Percentiles rank a stretch among this genome's conserved stretches.
phyloP scores from a whole-genome alignment of 2,329 filamentous ascomycete genomes.

The Fusarium foetens region DNA sequence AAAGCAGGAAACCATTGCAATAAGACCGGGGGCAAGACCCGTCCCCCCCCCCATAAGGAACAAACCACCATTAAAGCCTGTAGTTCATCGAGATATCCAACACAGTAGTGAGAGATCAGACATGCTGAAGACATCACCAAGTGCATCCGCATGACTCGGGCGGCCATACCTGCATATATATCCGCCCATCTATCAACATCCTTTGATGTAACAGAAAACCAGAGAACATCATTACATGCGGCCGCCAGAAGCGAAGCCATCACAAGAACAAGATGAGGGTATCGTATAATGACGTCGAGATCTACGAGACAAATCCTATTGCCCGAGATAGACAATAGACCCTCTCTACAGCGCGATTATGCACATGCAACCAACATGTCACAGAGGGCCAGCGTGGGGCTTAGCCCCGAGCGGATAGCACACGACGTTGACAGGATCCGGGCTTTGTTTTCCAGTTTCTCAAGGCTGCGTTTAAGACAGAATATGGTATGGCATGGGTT shows the following conservation, averaged over 20 bases:
- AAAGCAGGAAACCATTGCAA: neutral
- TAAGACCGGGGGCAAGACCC: neutral
- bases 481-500: conserved; percentile 1
- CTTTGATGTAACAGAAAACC: neutral
- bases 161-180: neutral
- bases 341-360: conserved; percentile 18
- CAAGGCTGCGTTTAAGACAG: conserved; percentile 9
- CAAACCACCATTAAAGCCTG: neutral
- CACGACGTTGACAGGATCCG: conserved; percentile 9
- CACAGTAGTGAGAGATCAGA: neutral
- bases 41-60: neutral
- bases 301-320: conserved; percentile 24
- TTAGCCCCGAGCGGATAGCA: neutral
- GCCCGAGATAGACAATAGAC: conserved; percentile 7
- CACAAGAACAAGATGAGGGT: neutral
- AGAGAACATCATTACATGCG: neutral
- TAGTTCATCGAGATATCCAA: neutral
- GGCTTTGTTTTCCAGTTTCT: conserved; percentile 7
- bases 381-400: conserved; percentile 14
- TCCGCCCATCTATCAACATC: neutral
- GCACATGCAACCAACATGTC: conserved; percentile 23
- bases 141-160: conserved; percentile 25
- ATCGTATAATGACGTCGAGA: conserved; percentile 32
- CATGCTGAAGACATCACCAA: conserved; percentile 1
- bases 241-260: conserved; percentile 2